Conservation (phyloP, 345 rosid genomes). For the Arabidopsis thaliana region TAIR10.1 NC_003076.8:6215501-6216000, state of each 20-base stretch:
- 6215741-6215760: conserved; percentile 24
- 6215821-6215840: too few species aligned
- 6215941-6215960: too few species aligned
- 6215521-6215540: conserved; percentile 10
- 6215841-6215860: too few species aligned
- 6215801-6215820: not conserved
- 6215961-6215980: not conserved
- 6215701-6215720: not conserved
- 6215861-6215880: too few species aligned
- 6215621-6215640: conserved; percentile 30
- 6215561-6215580: conserved; percentile 30
- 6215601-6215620: conserved; percentile 32
- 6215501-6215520: conserved; percentile 24
- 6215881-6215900: too few species aligned
- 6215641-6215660: conserved; percentile 12
- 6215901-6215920: too few species aligned
- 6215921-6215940: too few species aligned
- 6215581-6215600: conserved; percentile 28
- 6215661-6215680: not conserved
- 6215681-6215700: too few species aligned
- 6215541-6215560: conserved; percentile 17
- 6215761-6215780: conserved; percentile 19
- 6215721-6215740: not conserved
- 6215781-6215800: not conserved
- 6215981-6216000: not conserved